Evolutionary conservation across 768 basidiomycete genomes (phyloP), one percentile per base, ranked within the genome.

Genomic region (Peribolospora baueri): DNA sequence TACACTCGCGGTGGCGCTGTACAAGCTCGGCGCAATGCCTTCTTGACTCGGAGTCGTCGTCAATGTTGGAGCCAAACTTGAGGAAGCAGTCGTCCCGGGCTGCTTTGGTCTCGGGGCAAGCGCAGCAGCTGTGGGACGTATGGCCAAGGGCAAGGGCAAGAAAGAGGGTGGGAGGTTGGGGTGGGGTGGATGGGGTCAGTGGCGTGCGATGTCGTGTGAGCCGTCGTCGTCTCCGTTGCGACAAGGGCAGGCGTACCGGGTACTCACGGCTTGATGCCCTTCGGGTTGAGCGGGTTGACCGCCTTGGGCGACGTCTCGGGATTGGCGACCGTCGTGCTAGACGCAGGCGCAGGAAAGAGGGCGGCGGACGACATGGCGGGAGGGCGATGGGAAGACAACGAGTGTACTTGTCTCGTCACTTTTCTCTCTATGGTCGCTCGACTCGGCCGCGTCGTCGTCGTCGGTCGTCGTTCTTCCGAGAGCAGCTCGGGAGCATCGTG

Each of bases 81-180:
- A 97, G 71, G 73, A 93, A 97, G 69, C 93, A 98, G 60, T 88
- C 80, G 67, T 98, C 93, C 8, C 93, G 76, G n/a, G 74, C 75
- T 2, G 80, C 76, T 67, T 97, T 97, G 3, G 88, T 91, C 62
- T 86, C 75, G 2, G 87, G 88, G 65, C 91, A 97, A 47, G 90
- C 91, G 64, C 91, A 95, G 62, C 91, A 97, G 62, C 91, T 97
- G 58, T 25, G 42, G 11, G 46, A n/a, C 10, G 5, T 42, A 25
- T 51, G 38, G 7, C 5, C 11, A 4, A 36, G 11, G 42, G 10
- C 42, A 45, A 53, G 51, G 46, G 37, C 38, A 52, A 52, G 13
- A n/a, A 13, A 36, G 40, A 25, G 11, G 48, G 50, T 14, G 46
- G 5, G 11, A 37, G 47, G 46, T 51, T 52, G 46, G n/a, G 7